Base-by-base conservation (phyloP, 2,329 filamentous ascomycete species). In the Aspergillus persii region DNA sequence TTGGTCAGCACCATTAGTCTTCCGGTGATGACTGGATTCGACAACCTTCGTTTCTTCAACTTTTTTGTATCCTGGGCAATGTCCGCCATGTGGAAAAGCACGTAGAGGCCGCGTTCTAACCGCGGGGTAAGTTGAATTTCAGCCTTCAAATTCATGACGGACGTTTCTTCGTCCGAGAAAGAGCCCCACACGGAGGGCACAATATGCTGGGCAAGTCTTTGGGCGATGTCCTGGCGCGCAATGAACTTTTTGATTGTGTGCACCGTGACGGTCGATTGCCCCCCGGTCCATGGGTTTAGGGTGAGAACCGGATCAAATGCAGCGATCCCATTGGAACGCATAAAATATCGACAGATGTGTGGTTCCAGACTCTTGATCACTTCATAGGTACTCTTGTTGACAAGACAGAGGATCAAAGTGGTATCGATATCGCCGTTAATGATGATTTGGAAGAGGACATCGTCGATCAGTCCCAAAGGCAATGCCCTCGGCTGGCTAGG, bases 301-400 rank as follows among this genome's bases (percentile, higher is more conserved):
- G 77, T 72, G 63, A 88, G 85, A 12, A 86, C 81, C 8, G 76
- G 74, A 61, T 86, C 80, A 64, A 88, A 88, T 8, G 83, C 83
- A 29, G 83, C 77, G 3, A 81, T 83, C 56, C 86, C 86, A 64
- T 83, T 77, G n/a, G 58, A 53, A 18, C 67, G 69, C 60, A 70
- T 65, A 50, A 70, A 71, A 57, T 64, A 68, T n/a, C 55, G 59
- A 46, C 69, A 71, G 31, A 71, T 67, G 31, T 70, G 63, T 23
- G 63, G 61, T 48, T 71, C 69, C 29, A 71, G 61, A 7, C 62
- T 47, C 54, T 66, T 67, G 54, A 71, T 68, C 3, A 63, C 64
- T 31, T 69, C 65, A 50, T 69, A 68, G 27, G 69, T 71, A 8
- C 63, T 62, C 50, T 62, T 67, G 59, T 71, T 71, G 15, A 71